phyloP scores from a whole-genome alignment of 192 early-diverging fungal genomes.

The Coemansia sp. region DNA sequence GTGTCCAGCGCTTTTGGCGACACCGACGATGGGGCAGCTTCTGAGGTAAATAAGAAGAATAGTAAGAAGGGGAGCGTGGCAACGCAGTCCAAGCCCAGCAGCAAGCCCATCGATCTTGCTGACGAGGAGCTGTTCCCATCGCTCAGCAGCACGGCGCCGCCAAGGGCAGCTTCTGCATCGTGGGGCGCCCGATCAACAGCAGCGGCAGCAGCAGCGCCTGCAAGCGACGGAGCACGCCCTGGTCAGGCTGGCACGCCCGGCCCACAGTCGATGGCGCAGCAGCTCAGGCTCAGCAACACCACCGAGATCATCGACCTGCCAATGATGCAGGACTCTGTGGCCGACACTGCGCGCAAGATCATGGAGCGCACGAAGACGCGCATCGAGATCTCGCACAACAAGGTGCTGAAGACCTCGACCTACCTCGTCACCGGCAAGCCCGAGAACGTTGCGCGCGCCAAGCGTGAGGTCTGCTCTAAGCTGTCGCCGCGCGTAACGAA shows the following conservation, averaged over 20 bases:
- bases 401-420: conserved; percentile 69
- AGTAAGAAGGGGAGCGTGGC: not conserved
- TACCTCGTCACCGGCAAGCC: conserved; percentile 82
- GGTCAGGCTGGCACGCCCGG: not conserved
- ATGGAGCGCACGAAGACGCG: conserved; percentile 69
- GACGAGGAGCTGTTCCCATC: conserved; percentile 73
- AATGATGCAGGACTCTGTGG: conserved; percentile 45
- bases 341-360: conserved; percentile 63
- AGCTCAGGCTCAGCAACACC: conserved; percentile 47
- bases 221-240: not conserved
- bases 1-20: conserved; percentile 28
- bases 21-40: not conserved
- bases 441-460: conserved; percentile 77
- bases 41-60: not conserved
- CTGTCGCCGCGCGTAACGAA: conserved; percentile 69
- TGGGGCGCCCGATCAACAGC: conserved; percentile 39
- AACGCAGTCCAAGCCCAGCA: not conserved
- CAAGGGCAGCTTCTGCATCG: conserved; percentile 43
- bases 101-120: conserved; percentile 27
- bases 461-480: conserved; percentile 73
- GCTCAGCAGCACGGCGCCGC: conserved; percentile 60
- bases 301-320: conserved; percentile 61
- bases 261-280: conserved; percentile 36
- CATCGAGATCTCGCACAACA: conserved; percentile 83
- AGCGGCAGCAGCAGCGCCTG: conserved; percentile 28